These are phyloP conservation scores for Azolla pinnata DNA, from an alignment of 75 land plant species.

Conservation along the genomic window DNA sequence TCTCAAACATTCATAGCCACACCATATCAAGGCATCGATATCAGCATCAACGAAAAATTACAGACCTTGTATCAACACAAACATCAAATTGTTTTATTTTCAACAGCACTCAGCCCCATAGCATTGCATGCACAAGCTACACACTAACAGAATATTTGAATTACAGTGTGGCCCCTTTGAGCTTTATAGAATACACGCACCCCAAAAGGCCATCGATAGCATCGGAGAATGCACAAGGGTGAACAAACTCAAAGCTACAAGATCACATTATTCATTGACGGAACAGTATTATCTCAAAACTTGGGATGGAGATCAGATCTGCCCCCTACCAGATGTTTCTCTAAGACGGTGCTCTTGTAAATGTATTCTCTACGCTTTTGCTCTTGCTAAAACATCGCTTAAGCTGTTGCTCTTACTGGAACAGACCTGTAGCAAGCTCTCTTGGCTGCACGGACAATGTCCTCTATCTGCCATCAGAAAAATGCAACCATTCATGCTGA, in stretches of 20 bases:
- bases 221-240: background rate
- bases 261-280: background rate
- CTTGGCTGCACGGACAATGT: slow-evolving; percentile 78
- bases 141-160: too few relatives aligned
- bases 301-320: background rate
- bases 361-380: background rate
- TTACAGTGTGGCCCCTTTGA: too few relatives aligned
- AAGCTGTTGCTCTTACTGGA: slow-evolving; percentile 45
- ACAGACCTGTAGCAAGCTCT: slow-evolving; percentile 66
- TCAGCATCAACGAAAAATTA: too few relatives aligned
- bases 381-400: too few relatives aligned
- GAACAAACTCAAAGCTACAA: background rate
- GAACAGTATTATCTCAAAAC: background rate
- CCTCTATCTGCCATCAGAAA: slow-evolving; percentile 54
- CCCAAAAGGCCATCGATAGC: background rate
- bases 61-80: too few relatives aligned
- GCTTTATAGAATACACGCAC: too few relatives aligned
- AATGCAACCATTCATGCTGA: background rate
- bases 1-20: too few relatives aligned
- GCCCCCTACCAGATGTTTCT: background rate
- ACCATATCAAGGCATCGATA: too few relatives aligned
- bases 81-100: too few relatives aligned
- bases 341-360: background rate
- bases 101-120: too few relatives aligned
- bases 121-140: too few relatives aligned